Base-by-base conservation (phyloP, 495 filamentous ascomycete species). In the Penicillium antarcticum region DNA sequence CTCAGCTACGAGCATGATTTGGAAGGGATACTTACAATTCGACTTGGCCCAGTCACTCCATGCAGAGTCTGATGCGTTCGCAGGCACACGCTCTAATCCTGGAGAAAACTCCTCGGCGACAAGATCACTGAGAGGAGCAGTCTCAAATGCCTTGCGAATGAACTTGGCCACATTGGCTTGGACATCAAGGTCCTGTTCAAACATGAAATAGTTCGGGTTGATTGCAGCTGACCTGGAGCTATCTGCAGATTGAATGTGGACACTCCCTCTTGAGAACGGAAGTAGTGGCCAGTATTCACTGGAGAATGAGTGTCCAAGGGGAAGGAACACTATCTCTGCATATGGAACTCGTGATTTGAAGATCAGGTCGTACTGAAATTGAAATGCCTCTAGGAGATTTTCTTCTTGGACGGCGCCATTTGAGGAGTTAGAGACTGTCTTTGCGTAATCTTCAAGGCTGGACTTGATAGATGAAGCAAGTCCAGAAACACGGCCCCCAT, bases 201-300 rank as follows among this genome's bases (percentile, higher is more conserved):
- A 56, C 48, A 56, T 53, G 21, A 61, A 63, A 31, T 60, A 67
- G 13, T 62, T 64, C 1, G 65, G 62, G 31, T 68, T 62, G 37
- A 68, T 59, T 0, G 48, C 29, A 18, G 62, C 48, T 21, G 53
- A 23, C 9, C 41, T 11, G 0, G 39, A 29, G 12, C 60, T 38
- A 44, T 68, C 42, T 0, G 57, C 12, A 6, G 62, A 68, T 4
- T 51, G 40, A 31, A 68, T 63, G 59, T 48, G 44, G 53, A 70
- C 72, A 42, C 54, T 77, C 7, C 80, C 81, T 16, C 80, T 74
- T 4, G 80, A 80, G 34, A 80, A 76, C 0, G 66, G 66, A 4
- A 70, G 58, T 2, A 66, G 48, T 37, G 40, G 38, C 72, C 73
- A 78, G 53, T 72, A 75, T 40, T 68, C 67, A n/a, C 58, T 58